Conservation (phyloP, 768 basidiomycete species). For the Phanerochaete sordida region DNA sequence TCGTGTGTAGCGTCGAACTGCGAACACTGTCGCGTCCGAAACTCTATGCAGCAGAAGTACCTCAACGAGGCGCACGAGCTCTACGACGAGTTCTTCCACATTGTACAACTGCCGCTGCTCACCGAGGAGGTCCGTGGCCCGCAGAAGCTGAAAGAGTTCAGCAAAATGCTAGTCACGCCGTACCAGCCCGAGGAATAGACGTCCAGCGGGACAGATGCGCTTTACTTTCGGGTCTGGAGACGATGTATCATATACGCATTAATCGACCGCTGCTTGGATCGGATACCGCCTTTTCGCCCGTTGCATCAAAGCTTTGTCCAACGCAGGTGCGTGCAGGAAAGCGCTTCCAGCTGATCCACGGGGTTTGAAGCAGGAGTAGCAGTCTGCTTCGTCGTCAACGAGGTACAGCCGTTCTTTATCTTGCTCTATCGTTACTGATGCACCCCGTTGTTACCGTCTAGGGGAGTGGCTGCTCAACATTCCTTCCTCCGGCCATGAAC, state of each 20-base stretch:
- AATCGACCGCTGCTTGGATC: not conserved
- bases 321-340: not conserved
- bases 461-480: no score
- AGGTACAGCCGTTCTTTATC: no score
- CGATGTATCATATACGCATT: slow-evolving; percentile 4
- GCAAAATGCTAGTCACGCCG: slow-evolving; percentile 85
- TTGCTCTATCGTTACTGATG: no score
- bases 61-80: slow-evolving; percentile 94
- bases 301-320: no score
- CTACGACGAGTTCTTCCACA: slow-evolving; percentile 98
- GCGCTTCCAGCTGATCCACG: no score
- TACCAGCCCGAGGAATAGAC: slow-evolving; percentile 46
- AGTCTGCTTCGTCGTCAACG: no score
- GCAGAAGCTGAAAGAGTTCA: slow-evolving; percentile 89
- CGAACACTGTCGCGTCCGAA: slow-evolving; percentile 91
- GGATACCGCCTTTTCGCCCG: not conserved
- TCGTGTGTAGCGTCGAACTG: slow-evolving; percentile 93
- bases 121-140: slow-evolving; percentile 97
- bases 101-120: slow-evolving; percentile 86
- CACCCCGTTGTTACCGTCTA: no score
- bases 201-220: not conserved
- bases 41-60: slow-evolving; percentile 99
- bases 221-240: not conserved
- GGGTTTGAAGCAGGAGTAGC: no score
- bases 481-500: no score